Evolutionary conservation across 2,329 filamentous ascomycete species (phyloP).

Genomic region (Pseudocercospora pini-densiflorae): DNA sequence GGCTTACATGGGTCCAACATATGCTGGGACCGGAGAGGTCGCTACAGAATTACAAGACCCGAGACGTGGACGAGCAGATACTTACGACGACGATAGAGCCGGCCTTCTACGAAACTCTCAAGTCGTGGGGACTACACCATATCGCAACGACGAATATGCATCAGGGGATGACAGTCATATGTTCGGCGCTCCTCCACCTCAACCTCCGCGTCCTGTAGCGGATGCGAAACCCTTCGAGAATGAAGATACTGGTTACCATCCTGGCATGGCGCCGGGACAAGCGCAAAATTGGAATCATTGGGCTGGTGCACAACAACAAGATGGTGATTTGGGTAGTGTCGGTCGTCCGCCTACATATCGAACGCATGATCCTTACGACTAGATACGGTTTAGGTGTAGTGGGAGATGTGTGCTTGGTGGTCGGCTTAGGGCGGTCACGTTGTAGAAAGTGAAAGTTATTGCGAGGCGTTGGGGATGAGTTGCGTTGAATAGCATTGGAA

Average conservation of each 20-base stretch:
- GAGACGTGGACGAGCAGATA: slow-evolving; percentile 21
- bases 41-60: slow-evolving; percentile 32
- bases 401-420: neutral
- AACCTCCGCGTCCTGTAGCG: slow-evolving; percentile 1
- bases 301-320: slow-evolving; percentile 15
- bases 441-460: neutral
- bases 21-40: slow-evolving; percentile 25
- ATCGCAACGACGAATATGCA: slow-evolving; percentile 17
- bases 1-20: slow-evolving; percentile 29
- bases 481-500: neutral
- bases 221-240: slow-evolving; percentile 26
- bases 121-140: slow-evolving; percentile 19
- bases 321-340: neutral
- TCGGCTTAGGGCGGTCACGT: neutral
- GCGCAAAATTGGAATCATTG: slow-evolving; percentile 25
- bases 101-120: slow-evolving; percentile 34
- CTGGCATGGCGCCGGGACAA: slow-evolving; percentile 28
- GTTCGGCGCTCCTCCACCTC: slow-evolving; percentile 8
- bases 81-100: slow-evolving; percentile 36
- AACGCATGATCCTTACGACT: slow-evolving; percentile 12
- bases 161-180: neutral
- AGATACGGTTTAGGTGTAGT: neutral
- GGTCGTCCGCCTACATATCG: slow-evolving; percentile 21
- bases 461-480: slow-evolving; percentile 4
- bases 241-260: slow-evolving; percentile 30